A percentile compares a stretch with the other conserved stretches of the same genome.
These are phyloP conservation scores for Euphorbia tirucalli DNA, from an alignment of 345 rosid genomes.

Conservation along the genomic window DNA sequence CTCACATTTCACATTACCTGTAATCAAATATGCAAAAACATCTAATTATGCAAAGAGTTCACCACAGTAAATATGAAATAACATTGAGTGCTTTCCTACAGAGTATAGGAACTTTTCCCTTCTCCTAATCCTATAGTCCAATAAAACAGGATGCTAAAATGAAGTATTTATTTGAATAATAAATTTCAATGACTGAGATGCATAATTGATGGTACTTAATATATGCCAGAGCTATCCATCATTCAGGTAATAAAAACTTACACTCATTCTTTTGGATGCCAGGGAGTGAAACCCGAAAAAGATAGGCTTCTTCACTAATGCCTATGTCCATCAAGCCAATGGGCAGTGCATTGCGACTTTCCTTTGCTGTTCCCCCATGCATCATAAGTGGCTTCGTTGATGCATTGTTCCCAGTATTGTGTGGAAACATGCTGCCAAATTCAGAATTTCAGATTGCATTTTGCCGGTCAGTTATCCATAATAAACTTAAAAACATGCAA, in stretches of 20 bases:
- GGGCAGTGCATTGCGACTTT: constrained; percentile 46
- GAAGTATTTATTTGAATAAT: no score
- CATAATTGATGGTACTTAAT: no score
- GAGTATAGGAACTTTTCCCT: no score
- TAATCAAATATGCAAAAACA: constrained; percentile 13
- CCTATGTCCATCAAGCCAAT: constrained; percentile 71
- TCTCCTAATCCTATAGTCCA: no score
- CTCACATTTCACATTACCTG: constrained; percentile 59
- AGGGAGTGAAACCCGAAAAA: constrained; percentile 70
- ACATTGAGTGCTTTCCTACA: no score
- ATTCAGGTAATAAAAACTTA: constrained; percentile 16
- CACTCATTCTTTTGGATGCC: constrained; percentile 52
- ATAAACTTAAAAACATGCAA: no score
- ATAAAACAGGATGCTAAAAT: no score
- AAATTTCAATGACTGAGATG: background rate
- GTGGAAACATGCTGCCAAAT: constrained; percentile 6
- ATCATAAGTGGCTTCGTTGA: constrained; percentile 32
- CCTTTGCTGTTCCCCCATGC: constrained; percentile 59
- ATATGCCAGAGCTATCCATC: no score
- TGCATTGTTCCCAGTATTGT: constrained; percentile 7
- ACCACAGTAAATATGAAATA: no score
- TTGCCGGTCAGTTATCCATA: no score
- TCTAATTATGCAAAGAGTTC: no score
- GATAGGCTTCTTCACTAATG: constrained; percentile 52
- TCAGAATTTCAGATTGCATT: no score